phyloP scores from a whole-genome alignment of 2,329 filamentous ascomycete species.

The Capronia coronata region DNA sequence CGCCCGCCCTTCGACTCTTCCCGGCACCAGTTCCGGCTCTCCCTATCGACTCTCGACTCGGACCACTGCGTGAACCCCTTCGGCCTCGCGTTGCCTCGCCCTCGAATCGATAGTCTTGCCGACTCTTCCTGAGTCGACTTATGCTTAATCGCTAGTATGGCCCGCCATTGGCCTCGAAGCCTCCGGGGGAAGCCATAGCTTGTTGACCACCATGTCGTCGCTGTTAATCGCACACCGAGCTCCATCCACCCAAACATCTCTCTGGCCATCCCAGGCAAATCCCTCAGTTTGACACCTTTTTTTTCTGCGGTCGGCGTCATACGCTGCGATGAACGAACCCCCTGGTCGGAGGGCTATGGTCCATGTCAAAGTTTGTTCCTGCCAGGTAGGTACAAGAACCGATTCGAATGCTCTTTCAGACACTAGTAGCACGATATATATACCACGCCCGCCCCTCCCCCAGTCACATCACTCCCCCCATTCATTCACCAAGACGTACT shows the following conservation, averaged over 20 bases:
- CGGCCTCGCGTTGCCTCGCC: neutral
- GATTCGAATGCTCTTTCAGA: too few relatives aligned
- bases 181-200: neutral
- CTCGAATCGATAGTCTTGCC: slow-evolving; percentile 6
- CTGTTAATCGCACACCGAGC: slow-evolving; percentile 1
- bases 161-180: slow-evolving; percentile 3
- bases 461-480: too few relatives aligned
- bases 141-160: slow-evolving; percentile 13
- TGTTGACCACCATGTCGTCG: neutral
- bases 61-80: neutral
- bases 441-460: neutral
- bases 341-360: neutral
- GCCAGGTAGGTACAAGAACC: too few relatives aligned
- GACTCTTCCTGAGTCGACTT: slow-evolving; percentile 8
- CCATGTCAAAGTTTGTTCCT: too few relatives aligned
- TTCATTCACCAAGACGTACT: too few relatives aligned
- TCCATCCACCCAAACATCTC: neutral
- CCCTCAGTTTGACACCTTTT: neutral
- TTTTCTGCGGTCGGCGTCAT: neutral
- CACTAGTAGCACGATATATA: neutral
- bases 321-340: neutral
- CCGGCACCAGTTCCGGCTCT: neutral
- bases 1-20: too few relatives aligned
- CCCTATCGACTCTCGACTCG: neutral
- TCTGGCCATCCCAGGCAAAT: neutral